Conservation (phyloP, 768 basidiomycete genomes). For the Leucocoprinus birnbaumii region DNA sequence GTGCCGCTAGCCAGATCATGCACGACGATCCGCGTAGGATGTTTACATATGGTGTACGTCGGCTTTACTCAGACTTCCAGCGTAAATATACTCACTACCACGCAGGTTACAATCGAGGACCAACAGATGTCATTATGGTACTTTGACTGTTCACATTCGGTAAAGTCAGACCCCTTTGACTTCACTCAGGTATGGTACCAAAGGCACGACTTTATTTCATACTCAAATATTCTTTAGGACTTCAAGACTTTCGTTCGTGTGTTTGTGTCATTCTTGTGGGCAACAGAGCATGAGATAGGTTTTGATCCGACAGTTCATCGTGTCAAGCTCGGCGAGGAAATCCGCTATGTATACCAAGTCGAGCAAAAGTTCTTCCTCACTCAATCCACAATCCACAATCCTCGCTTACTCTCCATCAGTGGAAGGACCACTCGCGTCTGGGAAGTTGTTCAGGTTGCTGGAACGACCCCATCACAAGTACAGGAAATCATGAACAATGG, state of each 20-base stretch:
- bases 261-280: conserved; percentile 4
- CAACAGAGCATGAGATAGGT: conserved; percentile 4
- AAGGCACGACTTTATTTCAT: background rate
- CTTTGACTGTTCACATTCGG: conserved; percentile 1
- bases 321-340: background rate
- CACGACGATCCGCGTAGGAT: conserved; percentile 22
- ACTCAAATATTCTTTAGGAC: background rate
- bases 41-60: conserved; percentile 20
- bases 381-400: background rate
- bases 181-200: conserved; percentile 1
- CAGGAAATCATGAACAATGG: conserved; percentile 1
- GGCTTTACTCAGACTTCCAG: background rate
- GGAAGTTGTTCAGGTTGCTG: conserved; percentile 3
- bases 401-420: background rate
- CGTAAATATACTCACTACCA: background rate
- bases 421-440: conserved; percentile 9
- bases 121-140: conserved; percentile 9
- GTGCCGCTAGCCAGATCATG: conserved; percentile 17
- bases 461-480: background rate
- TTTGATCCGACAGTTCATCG: conserved; percentile 3
- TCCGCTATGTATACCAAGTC: conserved; percentile 9
- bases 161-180: conserved; percentile 8
- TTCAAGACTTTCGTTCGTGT: conserved; percentile 1
- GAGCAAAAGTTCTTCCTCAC: conserved; percentile 6
- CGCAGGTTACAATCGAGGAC: conserved; percentile 14